Conservation (phyloP, 208 protist genomes). For the Vickermania ingenoplastis region DNA sequence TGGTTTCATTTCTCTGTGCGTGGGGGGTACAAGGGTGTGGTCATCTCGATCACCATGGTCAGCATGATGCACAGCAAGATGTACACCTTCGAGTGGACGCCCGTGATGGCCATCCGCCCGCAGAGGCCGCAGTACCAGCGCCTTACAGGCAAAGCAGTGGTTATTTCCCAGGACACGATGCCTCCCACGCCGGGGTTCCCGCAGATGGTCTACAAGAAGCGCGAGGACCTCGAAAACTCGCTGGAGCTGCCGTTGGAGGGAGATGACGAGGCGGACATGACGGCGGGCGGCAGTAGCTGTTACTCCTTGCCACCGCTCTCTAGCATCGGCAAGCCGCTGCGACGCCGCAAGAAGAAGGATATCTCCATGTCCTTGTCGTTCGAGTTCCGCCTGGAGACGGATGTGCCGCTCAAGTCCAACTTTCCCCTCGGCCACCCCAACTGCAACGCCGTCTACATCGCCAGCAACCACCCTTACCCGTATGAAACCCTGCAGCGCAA, state of each 20-base stretch:
- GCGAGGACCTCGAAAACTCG: slow-evolving; percentile 8
- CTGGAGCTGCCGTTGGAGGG: slow-evolving; percentile 3
- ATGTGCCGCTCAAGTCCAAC: slow-evolving; percentile 25
- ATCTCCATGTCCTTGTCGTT: slow-evolving; percentile 79
- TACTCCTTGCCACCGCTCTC: slow-evolving; percentile 8
- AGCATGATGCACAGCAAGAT: slow-evolving; percentile 81
- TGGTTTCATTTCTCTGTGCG: slow-evolving; percentile 91
- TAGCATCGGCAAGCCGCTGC: slow-evolving; percentile 16
- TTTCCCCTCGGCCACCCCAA: slow-evolving; percentile 41
- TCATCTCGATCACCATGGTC: slow-evolving; percentile 56
- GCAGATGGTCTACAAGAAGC: slow-evolving; percentile 38
- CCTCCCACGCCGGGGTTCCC: slow-evolving; percentile 75
- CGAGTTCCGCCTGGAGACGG: slow-evolving; percentile 58
- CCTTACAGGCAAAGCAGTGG: slow-evolving; percentile 43
- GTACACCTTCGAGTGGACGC: slow-evolving; percentile 83
- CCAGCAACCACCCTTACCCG: slow-evolving; percentile 89
- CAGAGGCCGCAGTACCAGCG: slow-evolving; percentile 50
- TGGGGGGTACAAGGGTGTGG: slow-evolving; percentile 41
- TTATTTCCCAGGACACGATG: slow-evolving; percentile 50
- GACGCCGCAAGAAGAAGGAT: slow-evolving; percentile 40
- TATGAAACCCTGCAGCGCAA: slow-evolving; percentile 65
- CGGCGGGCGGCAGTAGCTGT: slow-evolving; percentile 5
- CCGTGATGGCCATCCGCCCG: slow-evolving; percentile 55
- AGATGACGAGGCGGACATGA: not conserved
- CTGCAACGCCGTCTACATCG: slow-evolving; percentile 72